These are phyloP conservation scores for Phytophthora palmivora DNA, from an alignment of 352 stramenopile genomes.

Conservation along the genomic window DNA sequence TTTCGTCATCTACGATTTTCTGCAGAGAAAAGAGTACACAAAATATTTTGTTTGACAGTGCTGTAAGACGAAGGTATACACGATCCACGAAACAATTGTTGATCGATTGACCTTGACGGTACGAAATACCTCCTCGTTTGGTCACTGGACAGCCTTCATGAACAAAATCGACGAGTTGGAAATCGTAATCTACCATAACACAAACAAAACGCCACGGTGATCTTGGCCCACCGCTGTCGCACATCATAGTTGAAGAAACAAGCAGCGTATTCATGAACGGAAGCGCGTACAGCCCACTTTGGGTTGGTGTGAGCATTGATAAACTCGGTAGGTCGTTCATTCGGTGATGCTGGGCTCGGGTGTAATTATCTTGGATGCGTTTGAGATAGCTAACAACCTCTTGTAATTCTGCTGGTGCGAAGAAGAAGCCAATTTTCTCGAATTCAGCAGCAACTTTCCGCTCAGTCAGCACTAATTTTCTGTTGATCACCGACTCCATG, in stretches of 20 bases:
- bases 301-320: constrained; percentile 55
- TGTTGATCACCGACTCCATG: constrained; percentile 70
- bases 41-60: constrained; percentile 51
- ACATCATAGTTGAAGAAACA: constrained; percentile 51
- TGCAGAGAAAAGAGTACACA: constrained; percentile 65
- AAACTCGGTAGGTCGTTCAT: constrained; percentile 72
- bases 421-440: constrained; percentile 65
- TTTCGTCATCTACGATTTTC: constrained; percentile 34
- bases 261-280: constrained; percentile 54
- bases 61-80: constrained; percentile 45
- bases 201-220: constrained; percentile 63
- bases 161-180: constrained; percentile 70
- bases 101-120: constrained; percentile 54
- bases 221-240: constrained; percentile 15
- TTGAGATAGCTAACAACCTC: constrained; percentile 57
- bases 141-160: constrained; percentile 56
- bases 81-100: constrained; percentile 63
- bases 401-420: constrained; percentile 52
- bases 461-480: constrained; percentile 69
- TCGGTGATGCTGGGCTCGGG: constrained; percentile 48
- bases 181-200: constrained; percentile 65
- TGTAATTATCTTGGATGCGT: constrained; percentile 62
- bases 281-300: constrained; percentile 51
- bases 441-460: constrained; percentile 58
- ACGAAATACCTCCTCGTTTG: constrained; percentile 35